phyloP scores from a whole-genome alignment of 129 eudicot genomes.

The Chrysanthemum makinoi region DNA sequence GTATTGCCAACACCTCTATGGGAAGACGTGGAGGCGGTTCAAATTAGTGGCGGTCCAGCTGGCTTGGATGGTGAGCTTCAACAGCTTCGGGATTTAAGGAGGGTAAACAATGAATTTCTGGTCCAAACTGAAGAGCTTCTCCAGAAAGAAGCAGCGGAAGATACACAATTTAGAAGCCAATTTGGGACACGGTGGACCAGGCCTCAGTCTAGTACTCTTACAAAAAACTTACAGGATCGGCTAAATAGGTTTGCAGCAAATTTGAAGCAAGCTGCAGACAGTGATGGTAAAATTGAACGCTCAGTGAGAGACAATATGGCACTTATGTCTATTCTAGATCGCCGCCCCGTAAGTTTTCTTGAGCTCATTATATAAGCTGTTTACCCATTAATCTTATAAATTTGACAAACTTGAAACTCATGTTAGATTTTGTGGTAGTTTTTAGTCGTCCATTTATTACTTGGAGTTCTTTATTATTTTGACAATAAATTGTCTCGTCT shows the following conservation, averaged over 20 bases:
- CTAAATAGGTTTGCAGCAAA: constrained; percentile 93
- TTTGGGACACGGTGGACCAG: constrained; percentile 99
- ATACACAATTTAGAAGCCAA: constrained; percentile 89
- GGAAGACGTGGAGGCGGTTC: constrained; percentile 98
- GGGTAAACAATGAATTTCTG: constrained; percentile 81
- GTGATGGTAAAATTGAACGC: constrained; percentile 92
- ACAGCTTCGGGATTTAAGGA: constrained; percentile 82
- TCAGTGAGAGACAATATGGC: constrained; percentile 87
- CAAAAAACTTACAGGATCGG: constrained; percentile 88
- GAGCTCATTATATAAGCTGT: neutral
- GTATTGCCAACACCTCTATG: constrained; percentile 66
- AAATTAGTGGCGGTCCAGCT: constrained; percentile 93
- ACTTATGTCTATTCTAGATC: constrained; percentile 88
- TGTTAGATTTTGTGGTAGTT: constrained; percentile 12
- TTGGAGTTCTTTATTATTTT: neutral
- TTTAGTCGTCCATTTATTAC: neutral
- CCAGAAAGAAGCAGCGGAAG: constrained; percentile 94
- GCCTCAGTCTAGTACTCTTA: constrained; percentile 88
- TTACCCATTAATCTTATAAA: neutral
- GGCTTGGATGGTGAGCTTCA: constrained; percentile 92
- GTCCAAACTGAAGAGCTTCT: constrained; percentile 91
- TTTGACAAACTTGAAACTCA: neutral
- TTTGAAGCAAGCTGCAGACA: constrained; percentile 95
- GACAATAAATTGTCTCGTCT: neutral
- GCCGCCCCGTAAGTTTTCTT: constrained; percentile 74